Evolutionary conservation across 2,329 filamentous ascomycete species (phyloP).

Genomic region (Nemania serpens): DNA sequence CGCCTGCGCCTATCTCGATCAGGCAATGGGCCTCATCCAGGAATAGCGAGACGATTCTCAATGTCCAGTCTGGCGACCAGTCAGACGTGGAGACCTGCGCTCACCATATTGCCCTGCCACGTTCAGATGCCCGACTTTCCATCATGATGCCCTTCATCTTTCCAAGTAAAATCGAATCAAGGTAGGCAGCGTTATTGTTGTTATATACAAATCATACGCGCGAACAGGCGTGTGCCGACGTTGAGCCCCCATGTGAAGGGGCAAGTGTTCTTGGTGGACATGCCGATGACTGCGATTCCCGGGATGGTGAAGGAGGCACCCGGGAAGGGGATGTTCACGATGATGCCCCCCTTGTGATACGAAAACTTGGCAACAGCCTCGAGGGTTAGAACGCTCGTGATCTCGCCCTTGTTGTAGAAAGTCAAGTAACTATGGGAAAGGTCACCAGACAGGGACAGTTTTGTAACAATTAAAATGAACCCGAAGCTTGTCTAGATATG

Average conservation of each 20-base stretch:
- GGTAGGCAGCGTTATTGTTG: too few species aligned
- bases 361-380: slow-evolving; percentile 33
- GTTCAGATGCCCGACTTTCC: too few species aligned
- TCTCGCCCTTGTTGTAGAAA: background rate
- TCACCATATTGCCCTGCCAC: too few species aligned
- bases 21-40: too few species aligned
- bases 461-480: background rate
- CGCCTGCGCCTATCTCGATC: too few species aligned
- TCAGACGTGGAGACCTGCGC: too few species aligned
- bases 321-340: slow-evolving; percentile 29
- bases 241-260: slow-evolving; percentile 7
- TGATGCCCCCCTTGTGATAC: slow-evolving; percentile 25
- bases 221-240: slow-evolving; percentile 1
- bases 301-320: slow-evolving; percentile 38
- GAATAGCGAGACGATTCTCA: too few species aligned
- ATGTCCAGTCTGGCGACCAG: too few species aligned
- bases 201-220: too few species aligned
- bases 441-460: background rate
- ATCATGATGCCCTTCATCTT: too few species aligned
- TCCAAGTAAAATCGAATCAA: too few species aligned
- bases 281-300: slow-evolving; percentile 39
- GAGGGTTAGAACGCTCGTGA: slow-evolving; percentile 13
- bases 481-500: background rate
- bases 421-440: background rate
- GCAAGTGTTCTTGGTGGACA: background rate